A percentile compares a stretch with the other conserved stretches of the same genome.
Evolutionary conservation across 2,329 filamentous ascomycete species (phyloP).

Genomic region (Didymella segeticola): DNA sequence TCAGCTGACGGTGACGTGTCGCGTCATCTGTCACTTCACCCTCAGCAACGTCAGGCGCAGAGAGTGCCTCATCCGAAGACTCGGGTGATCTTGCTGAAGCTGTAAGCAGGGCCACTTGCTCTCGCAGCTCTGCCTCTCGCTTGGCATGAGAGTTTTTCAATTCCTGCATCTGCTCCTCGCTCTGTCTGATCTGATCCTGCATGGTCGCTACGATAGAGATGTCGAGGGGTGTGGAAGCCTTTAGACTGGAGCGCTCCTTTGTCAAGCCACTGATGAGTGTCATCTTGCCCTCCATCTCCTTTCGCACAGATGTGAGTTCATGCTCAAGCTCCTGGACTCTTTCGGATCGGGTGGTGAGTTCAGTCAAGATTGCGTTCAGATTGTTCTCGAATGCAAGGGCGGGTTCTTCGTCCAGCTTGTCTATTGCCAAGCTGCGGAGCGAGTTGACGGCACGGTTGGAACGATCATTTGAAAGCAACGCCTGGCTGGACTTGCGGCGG

Average conservation of each 20-base stretch:
- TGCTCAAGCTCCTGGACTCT: constrained; percentile 88
- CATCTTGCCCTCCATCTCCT: constrained; percentile 97
- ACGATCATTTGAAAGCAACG: constrained; percentile 83
- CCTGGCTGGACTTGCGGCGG: constrained; percentile 91
- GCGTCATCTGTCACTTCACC: constrained; percentile 33
- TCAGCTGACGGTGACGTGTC: constrained; percentile 64
- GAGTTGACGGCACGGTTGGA: constrained; percentile 91
- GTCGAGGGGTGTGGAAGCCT: constrained; percentile 80
- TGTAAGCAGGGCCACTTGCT: constrained; percentile 74
- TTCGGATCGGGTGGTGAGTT: constrained; percentile 85
- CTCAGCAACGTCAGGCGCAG: constrained; percentile 17
- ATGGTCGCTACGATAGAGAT: constrained; percentile 88
- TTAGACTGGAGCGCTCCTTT: constrained; percentile 88
- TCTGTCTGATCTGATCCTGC: constrained; percentile 86
- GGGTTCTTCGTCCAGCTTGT: constrained; percentile 82
- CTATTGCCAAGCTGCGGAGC: constrained; percentile 83
- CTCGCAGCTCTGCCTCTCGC: constrained; percentile 76
- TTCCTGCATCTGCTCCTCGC: constrained; percentile 76
- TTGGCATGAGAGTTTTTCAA: constrained; percentile 75
- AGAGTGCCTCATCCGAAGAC: constrained; percentile 25
- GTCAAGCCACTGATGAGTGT: constrained; percentile 94
- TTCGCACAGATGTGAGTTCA: constrained; percentile 81
- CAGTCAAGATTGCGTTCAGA: constrained; percentile 89
- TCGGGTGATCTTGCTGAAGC: constrained; percentile 53
- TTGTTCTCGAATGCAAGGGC: constrained; percentile 94